Evolutionary conservation across 73 alveolate genomes (phyloP).

Genomic region (Tetrahymena thermophila): DNA sequence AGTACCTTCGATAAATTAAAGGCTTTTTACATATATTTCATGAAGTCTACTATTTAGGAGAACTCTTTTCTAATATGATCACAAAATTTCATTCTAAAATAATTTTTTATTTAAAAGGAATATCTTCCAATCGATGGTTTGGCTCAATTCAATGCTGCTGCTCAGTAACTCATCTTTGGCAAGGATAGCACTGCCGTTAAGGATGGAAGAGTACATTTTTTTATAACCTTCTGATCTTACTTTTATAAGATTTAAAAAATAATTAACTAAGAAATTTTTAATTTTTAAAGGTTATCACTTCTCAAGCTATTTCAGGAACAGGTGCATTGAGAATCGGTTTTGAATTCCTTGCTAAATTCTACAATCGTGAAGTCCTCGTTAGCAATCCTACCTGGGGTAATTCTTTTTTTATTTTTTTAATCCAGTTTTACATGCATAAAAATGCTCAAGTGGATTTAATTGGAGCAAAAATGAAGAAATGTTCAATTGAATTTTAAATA

Average conservation of each 20-base stretch:
- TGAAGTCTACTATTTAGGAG: too few species aligned
- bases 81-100: neutral
- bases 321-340: constrained; percentile 91
- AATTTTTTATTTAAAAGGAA: constrained; percentile 65
- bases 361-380: constrained; percentile 61
- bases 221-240: neutral
- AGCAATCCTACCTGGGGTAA: constrained; percentile 93
- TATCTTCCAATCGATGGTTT: constrained; percentile 92
- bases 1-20: neutral
- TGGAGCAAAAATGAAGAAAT: neutral
- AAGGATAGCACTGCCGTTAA: constrained; percentile 65
- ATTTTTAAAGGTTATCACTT: constrained; percentile 41
- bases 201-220: constrained; percentile 48
- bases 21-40: too few species aligned
- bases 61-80: neutral
- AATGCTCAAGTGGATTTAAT: neutral
- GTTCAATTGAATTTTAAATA: neutral
- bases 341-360: constrained; percentile 69
- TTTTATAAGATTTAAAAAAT: neutral
- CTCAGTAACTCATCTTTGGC: constrained; percentile 72
- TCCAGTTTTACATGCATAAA: neutral
- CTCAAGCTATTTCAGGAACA: constrained; percentile 89
- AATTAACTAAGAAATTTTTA: neutral
- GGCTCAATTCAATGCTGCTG: constrained; percentile 64
- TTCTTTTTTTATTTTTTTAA: neutral